A percentile compares a stretch with the other conserved stretches of the same genome.
Evolutionary conservation across 2,329 filamentous ascomycete species (phyloP).

Genomic region (Colletotrichum shisoi): DNA sequence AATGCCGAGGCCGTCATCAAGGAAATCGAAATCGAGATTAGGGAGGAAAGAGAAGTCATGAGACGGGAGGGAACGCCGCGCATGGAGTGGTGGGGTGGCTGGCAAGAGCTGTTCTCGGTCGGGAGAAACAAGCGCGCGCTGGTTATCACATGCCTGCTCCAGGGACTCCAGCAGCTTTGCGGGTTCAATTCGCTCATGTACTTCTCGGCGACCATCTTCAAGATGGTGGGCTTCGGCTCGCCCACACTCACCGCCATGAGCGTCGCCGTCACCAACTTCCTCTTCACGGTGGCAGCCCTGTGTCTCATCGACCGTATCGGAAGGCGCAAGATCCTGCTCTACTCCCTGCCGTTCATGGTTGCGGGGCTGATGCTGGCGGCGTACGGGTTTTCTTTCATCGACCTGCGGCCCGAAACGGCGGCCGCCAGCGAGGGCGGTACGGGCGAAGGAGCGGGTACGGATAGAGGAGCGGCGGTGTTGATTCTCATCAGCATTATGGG

Average conservation of each 20-base stretch:
- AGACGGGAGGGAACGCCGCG: conserved; percentile 54
- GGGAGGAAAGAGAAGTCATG: conserved; percentile 68
- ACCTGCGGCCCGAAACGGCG: conserved; percentile 49
- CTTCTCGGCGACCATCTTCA: conserved; percentile 84
- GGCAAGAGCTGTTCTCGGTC: conserved; percentile 63
- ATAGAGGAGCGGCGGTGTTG: conserved; percentile 55
- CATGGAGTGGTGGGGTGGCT: conserved; percentile 54
- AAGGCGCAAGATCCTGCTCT: conserved; percentile 79
- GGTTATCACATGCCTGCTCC: conserved; percentile 83
- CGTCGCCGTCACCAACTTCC: conserved; percentile 83
- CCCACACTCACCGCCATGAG: conserved; percentile 82
- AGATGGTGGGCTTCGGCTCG: conserved; percentile 76
- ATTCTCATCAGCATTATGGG: conserved; percentile 80
- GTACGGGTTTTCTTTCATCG: conserved; percentile 73
- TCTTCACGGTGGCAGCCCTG: conserved; percentile 79
- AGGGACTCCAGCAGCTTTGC: conserved; percentile 87
- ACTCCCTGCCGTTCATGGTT: conserved; percentile 85
- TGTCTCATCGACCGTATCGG: conserved; percentile 81
- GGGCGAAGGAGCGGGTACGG: conserved; percentile 39
- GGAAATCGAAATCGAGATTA: conserved; percentile 76
- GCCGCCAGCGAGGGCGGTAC: conserved; percentile 40
- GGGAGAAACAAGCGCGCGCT: conserved; percentile 76
- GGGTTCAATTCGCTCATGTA: conserved; percentile 95
- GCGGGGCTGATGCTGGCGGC: conserved; percentile 74
- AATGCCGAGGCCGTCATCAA: conserved; percentile 68